Evolutionary conservation across 2,329 filamentous ascomycete genomes (phyloP).

Genomic region (Diaporthe sp.): DNA sequence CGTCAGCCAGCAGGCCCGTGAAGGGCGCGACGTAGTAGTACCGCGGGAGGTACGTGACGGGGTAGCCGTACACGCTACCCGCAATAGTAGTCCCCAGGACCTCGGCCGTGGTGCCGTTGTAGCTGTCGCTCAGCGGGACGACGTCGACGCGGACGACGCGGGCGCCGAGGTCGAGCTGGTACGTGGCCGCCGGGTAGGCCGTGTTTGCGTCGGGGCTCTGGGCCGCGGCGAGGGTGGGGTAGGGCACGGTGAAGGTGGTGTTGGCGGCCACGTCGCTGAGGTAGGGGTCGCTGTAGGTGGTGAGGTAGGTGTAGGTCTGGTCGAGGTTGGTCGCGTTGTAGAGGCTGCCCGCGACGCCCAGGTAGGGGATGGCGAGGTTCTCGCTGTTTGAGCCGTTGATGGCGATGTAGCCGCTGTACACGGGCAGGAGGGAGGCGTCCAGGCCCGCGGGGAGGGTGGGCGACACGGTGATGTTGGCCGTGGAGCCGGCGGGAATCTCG

Average conservation of each 20-base stretch:
- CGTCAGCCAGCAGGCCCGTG: slow-evolving; percentile 45
- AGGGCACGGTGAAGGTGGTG: slow-evolving; percentile 47
- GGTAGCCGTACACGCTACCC: slow-evolving; percentile 45
- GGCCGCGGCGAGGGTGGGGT: slow-evolving; percentile 36
- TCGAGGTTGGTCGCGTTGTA: slow-evolving; percentile 43
- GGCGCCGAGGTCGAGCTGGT: slow-evolving; percentile 42
- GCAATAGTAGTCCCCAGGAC: slow-evolving; percentile 45
- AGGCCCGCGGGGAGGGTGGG: slow-evolving; percentile 43
- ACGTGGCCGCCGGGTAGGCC: slow-evolving; percentile 10
- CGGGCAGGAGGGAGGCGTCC: slow-evolving; percentile 51
- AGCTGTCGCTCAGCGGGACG: slow-evolving; percentile 40
- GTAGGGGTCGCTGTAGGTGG: slow-evolving; percentile 32
- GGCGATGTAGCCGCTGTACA: slow-evolving; percentile 61
- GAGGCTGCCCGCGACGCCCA: slow-evolving; percentile 53
- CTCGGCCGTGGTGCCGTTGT: slow-evolving; percentile 40
- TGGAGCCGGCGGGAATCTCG: slow-evolving; percentile 48
- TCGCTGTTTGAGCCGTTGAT: slow-evolving; percentile 55
- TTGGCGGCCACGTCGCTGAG: slow-evolving; percentile 41
- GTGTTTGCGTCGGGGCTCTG: slow-evolving; percentile 1
- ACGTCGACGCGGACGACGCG: slow-evolving; percentile 45
- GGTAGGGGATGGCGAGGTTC: slow-evolving; percentile 56
- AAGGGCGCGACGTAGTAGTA: slow-evolving; percentile 41
- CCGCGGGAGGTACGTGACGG: slow-evolving; percentile 39
- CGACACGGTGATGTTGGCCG: slow-evolving; percentile 47
- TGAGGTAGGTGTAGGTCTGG: slow-evolving; percentile 39